Percentiles rank a stretch among this genome's conserved stretches.
Conservation (phyloP, 108 stramenopile species). For the Cyclotella choctawhatcheeana region DNA sequence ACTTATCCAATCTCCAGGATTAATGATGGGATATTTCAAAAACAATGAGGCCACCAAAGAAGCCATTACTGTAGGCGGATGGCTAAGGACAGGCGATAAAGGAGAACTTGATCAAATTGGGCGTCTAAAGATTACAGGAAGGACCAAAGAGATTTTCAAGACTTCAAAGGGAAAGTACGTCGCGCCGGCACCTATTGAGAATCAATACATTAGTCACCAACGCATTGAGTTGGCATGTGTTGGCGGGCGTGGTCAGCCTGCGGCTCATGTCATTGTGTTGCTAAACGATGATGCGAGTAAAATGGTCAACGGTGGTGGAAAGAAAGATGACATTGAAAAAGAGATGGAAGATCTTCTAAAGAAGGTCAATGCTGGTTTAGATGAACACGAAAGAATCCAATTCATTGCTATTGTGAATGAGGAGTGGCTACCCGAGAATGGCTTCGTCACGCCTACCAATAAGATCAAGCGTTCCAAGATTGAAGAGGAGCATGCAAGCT, state of each 20-base stretch:
- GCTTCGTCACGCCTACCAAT: slow-evolving; percentile 82
- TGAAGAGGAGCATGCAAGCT: slow-evolving; percentile 65
- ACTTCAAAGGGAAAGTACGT: slow-evolving; percentile 86
- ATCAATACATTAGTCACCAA: slow-evolving; percentile 56
- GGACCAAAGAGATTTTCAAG: slow-evolving; percentile 88
- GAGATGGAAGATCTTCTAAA: slow-evolving; percentile 61
- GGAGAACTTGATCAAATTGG: slow-evolving; percentile 79
- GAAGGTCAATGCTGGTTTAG: slow-evolving; percentile 61
- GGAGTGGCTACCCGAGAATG: slow-evolving; percentile 84
- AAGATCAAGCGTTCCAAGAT: slow-evolving; percentile 78
- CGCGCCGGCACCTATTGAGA: slow-evolving; percentile 83
- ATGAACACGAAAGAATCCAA: slow-evolving; percentile 66
- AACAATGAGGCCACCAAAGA: slow-evolving; percentile 86
- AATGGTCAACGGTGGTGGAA: slow-evolving; percentile 28
- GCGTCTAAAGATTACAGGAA: slow-evolving; percentile 88
- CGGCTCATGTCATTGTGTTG: slow-evolving; percentile 68
- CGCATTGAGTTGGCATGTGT: slow-evolving; percentile 76
- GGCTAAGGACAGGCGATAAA: slow-evolving; percentile 88
- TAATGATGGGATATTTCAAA: slow-evolving; percentile 87
- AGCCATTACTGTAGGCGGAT: slow-evolving; percentile 83
- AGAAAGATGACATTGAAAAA: slow-evolving; percentile 52
- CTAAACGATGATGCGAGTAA: slow-evolving; percentile 68
- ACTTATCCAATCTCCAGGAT: slow-evolving; percentile 63
- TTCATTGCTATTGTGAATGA: slow-evolving; percentile 81
- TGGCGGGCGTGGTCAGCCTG: slow-evolving; percentile 67